These are phyloP conservation scores for Aspergillus heteromorphus DNA, from an alignment of 495 filamentous ascomycete genomes.

Conservation along the genomic window DNA sequence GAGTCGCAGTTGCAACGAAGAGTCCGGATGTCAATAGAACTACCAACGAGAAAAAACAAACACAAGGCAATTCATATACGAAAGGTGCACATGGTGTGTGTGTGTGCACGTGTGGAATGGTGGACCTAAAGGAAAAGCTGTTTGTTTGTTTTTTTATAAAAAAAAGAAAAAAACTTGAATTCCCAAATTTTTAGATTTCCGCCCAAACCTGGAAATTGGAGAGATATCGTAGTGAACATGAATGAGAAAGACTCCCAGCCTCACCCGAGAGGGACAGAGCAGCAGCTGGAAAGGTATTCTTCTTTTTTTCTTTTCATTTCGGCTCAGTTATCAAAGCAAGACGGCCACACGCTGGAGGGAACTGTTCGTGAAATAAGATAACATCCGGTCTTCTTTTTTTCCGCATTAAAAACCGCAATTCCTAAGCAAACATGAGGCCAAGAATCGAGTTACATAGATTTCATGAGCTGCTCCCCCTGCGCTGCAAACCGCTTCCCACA, in stretches of 20 bases:
- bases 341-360: slow-evolving; percentile 30
- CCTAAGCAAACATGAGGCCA: slow-evolving; percentile 32
- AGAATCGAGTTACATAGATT: slow-evolving; percentile 42
- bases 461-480: slow-evolving; percentile 34
- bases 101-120: too few species aligned
- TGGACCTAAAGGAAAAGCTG: background rate
- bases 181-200: slow-evolving; percentile 31
- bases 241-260: slow-evolving; percentile 36
- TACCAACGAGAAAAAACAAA: background rate
- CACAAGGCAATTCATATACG: background rate
- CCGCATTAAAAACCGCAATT: slow-evolving; percentile 23
- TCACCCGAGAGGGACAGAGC: slow-evolving; percentile 25
- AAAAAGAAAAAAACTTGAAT: slow-evolving; percentile 12
- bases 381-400: slow-evolving; percentile 22
- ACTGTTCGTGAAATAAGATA: slow-evolving; percentile 32
- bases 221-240: slow-evolving; percentile 41
- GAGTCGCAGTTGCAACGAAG: background rate
- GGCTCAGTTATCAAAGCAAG: slow-evolving; percentile 32
- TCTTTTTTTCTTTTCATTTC: slow-evolving; percentile 38
- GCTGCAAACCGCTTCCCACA: slow-evolving; percentile 18
- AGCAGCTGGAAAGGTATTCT: slow-evolving; percentile 35
- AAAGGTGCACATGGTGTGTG: slow-evolving; percentile 3
- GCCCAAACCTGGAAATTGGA: slow-evolving; percentile 35
- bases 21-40: too few species aligned
- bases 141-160: too few species aligned